Conservation (phyloP, 2,329 filamentous ascomycete genomes). For the Hymenoscyphus occultus region DNA sequence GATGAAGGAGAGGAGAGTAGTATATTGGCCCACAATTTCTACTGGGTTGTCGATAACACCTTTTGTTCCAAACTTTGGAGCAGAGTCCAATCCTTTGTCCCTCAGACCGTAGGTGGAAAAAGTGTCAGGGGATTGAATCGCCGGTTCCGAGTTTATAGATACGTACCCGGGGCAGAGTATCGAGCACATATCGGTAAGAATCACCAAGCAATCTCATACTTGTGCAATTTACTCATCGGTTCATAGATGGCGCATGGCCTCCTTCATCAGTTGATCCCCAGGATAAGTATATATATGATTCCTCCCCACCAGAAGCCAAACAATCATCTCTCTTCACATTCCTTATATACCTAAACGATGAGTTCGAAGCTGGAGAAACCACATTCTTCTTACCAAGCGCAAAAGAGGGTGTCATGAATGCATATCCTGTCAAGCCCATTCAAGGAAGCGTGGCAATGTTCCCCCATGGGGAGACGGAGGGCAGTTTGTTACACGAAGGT, state of each 20-base stretch:
- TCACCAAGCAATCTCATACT: background rate
- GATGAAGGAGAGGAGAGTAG: slow-evolving; percentile 60
- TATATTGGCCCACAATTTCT: slow-evolving; percentile 69
- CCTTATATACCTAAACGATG: slow-evolving; percentile 67
- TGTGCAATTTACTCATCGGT: background rate
- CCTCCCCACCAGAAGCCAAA: slow-evolving; percentile 54
- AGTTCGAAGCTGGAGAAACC: slow-evolving; percentile 69
- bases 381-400: slow-evolving; percentile 67
- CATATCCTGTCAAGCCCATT: slow-evolving; percentile 65
- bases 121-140: slow-evolving; percentile 62
- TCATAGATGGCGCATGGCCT: slow-evolving; percentile 64
- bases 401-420: slow-evolving; percentile 63
- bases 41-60: slow-evolving; percentile 63
- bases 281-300: slow-evolving; percentile 60
- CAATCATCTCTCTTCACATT: slow-evolving; percentile 70
- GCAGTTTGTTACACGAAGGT: slow-evolving; percentile 65
- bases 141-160: slow-evolving; percentile 69
- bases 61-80: slow-evolving; percentile 64
- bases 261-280: slow-evolving; percentile 58
- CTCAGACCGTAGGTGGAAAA: slow-evolving; percentile 52
- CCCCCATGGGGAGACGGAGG: slow-evolving; percentile 65
- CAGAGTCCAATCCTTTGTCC: slow-evolving; percentile 57
- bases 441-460: slow-evolving; percentile 69
- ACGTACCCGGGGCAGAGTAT: slow-evolving; percentile 71
- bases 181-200: slow-evolving; percentile 57